Conservation (phyloP, 1,139 yeast genomes). For the Candida buenavistaensis region DNA sequence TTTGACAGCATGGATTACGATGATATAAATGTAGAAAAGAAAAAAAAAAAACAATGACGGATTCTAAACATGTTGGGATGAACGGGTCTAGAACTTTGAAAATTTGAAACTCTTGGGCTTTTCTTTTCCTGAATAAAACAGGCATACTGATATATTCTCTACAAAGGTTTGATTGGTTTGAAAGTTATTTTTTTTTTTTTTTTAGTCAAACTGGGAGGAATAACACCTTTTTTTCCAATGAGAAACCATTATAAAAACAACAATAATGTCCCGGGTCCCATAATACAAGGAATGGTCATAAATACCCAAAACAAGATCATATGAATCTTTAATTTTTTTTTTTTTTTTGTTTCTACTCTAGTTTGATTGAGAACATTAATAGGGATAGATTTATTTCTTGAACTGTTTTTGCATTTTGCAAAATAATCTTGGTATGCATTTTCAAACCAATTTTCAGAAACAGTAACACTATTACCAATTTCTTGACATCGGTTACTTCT, state of each 20-base stretch:
- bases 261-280: conserved; percentile 47
- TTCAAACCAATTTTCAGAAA: conserved; percentile 17
- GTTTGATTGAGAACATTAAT: conserved; percentile 18
- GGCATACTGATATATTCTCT: conserved; percentile 33
- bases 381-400: conserved; percentile 20
- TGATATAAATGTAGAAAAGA: conserved; percentile 41
- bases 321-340: conserved; percentile 30
- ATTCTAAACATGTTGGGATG: conserved; percentile 29
- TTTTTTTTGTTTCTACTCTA: conserved; percentile 12
- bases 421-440: conserved; percentile 19
- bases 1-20: conserved; percentile 34
- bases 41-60: conserved; percentile 31
- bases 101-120: conserved; percentile 22
- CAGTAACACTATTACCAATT: conserved; percentile 5
- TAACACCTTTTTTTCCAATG: conserved; percentile 41
- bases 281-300: conserved; percentile 41
- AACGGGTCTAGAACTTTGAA: conserved; percentile 21
- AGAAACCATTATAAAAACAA: conserved; percentile 36
- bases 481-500: background rate
- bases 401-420: conserved; percentile 18
- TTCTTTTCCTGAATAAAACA: conserved; percentile 25
- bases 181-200: conserved; percentile 26
- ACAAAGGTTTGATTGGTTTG: conserved; percentile 21
- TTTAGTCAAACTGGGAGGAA: conserved; percentile 25
- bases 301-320: conserved; percentile 35